phyloP scores from a whole-genome alignment of 164 flowering plant genomes.

The Umbilicus rupestris region DNA sequence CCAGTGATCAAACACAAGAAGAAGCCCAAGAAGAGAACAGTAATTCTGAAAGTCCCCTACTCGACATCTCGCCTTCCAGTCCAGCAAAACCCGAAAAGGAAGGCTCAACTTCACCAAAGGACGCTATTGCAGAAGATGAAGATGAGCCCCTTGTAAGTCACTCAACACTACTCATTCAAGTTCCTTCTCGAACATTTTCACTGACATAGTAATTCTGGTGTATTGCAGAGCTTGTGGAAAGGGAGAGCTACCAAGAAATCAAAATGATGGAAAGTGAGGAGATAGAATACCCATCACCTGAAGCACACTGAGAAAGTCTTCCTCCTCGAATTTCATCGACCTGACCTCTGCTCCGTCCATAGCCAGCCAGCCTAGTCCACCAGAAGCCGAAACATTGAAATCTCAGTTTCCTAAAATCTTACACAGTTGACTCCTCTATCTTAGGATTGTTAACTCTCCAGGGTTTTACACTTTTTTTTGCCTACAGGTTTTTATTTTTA shows the following conservation, averaged over 20 bases:
- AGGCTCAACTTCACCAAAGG: slow-evolving; percentile 16
- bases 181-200: neutral
- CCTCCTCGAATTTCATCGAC: neutral
- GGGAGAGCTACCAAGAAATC: slow-evolving; percentile 30
- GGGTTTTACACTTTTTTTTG: neutral
- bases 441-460: neutral
- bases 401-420: neutral
- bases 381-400: neutral
- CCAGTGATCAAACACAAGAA: neutral
- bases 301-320: neutral
- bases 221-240: slow-evolving; percentile 60
- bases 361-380: neutral
- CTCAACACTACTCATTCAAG: neutral
- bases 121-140: slow-evolving; percentile 33
- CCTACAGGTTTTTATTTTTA: neutral
- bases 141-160: slow-evolving; percentile 68
- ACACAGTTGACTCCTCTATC: neutral
- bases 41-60: slow-evolving; percentile 2
- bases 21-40: slow-evolving; percentile 2
- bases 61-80: slow-evolving; percentile 9
- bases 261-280: slow-evolving; percentile 3
- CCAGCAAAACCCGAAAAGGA: slow-evolving; percentile 7
- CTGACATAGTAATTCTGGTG: too few relatives aligned
- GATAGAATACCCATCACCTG: neutral
- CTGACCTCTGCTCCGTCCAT: too few relatives aligned